Evolutionary conservation across 2,329 filamentous ascomycete genomes (phyloP), one percentile per base, ranked within the genome.

Genomic region (Claviceps pazoutovae): DNA sequence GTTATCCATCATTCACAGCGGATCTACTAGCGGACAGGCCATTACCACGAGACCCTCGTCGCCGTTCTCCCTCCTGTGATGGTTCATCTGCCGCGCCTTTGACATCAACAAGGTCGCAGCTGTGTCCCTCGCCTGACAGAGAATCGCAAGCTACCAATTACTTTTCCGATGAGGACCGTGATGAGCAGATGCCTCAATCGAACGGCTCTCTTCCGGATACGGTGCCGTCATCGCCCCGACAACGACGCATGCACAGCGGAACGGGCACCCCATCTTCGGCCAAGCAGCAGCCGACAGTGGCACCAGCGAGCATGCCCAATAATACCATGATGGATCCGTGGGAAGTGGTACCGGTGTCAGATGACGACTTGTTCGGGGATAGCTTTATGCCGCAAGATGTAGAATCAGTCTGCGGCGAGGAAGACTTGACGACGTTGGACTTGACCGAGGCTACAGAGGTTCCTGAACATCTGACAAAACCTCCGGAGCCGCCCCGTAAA

Each of bases 381-480:
- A 54, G 51, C n/a, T 54, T 57, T 5, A 39, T 53, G 16, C 23
- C 48, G 1, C 48, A 48, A 23, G 45, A 11, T 7, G 23, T 43
- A 23, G 7, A 47, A 9, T 11, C n/a, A 9, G 6, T 52, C 17
- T 46, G 53, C 4, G 57, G 53, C 5, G 57, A 59, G 41, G 36
- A 59, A 1, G 61, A 65, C 45, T 55, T 61, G n/a, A 53, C 61
- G 7, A 66, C 64, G 1, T 65, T 68, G 50, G 66, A 67, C 51
- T 49, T 67, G 43, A 67, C 65, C 2, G 70, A 72, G 54, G 65
- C 66, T 5, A 71, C 70, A 11, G 69, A 71, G 39, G 65, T 74
- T 2, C 71, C 71, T 0, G 62, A 68, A 11, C 65, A 73, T 47
- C 61, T 73, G n/a, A 64, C 67, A 53, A 67, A 69, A 54, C 70